phyloP scores from a whole-genome alignment of 1,139 yeast species.

The Debaryomyces singareniensis region DNA sequence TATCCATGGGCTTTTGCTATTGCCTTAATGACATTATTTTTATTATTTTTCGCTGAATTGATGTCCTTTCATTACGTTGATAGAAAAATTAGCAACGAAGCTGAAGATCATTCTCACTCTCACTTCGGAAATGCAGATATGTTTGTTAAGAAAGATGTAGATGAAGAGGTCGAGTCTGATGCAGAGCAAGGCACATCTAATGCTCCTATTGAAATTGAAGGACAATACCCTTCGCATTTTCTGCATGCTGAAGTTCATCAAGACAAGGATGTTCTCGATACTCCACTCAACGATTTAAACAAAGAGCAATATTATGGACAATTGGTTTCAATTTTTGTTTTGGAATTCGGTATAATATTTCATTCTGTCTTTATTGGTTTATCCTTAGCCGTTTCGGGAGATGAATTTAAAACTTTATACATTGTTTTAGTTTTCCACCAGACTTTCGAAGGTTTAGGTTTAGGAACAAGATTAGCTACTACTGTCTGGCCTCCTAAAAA shows the following conservation, averaged over 20 bases:
- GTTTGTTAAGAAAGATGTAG: conserved; percentile 17
- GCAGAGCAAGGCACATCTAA: conserved; percentile 10
- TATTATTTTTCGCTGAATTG: conserved; percentile 49
- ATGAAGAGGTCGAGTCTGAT: conserved; percentile 6
- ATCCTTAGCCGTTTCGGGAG: conserved; percentile 33
- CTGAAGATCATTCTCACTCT: conserved; percentile 31
- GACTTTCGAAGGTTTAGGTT: conserved; percentile 36
- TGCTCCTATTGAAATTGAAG: conserved; percentile 16
- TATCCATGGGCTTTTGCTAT: conserved; percentile 40
- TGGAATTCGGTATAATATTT: conserved; percentile 35
- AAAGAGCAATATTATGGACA: conserved; percentile 43
- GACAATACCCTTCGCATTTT: conserved; percentile 38
- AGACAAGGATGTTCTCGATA: conserved; percentile 39
- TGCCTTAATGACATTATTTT: conserved; percentile 32
- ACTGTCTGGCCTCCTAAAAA: conserved; percentile 28
- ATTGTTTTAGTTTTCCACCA: conserved; percentile 37
- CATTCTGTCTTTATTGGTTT: conserved; percentile 38
- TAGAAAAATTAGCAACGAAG: conserved; percentile 15
- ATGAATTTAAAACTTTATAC: conserved; percentile 28
- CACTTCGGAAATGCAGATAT: conserved; percentile 42
- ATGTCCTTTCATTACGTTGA: conserved; percentile 48
- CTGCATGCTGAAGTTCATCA: conserved; percentile 47
- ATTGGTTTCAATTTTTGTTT: conserved; percentile 20
- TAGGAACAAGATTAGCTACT: conserved; percentile 34
- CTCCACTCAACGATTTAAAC: conserved; percentile 31